Evolutionary conservation across 2,329 filamentous ascomycete genomes (phyloP).

Genomic region (Fusarium scirpi): DNA sequence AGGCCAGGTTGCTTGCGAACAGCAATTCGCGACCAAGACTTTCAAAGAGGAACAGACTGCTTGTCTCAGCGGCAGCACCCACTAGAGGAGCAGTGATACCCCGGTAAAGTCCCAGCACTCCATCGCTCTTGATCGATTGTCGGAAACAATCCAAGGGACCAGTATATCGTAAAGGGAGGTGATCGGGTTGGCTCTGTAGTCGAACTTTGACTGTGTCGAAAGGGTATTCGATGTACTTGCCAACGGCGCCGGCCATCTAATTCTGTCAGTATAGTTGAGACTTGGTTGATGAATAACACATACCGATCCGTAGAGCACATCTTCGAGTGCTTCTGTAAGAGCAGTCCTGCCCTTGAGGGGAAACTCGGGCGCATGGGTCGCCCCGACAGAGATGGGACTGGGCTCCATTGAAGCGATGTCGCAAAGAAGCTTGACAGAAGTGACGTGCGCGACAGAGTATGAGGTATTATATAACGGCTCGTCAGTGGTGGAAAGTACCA

Average conservation of each 20-base stretch:
- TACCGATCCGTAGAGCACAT: slow-evolving; percentile 89
- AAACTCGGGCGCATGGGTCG: slow-evolving; percentile 44
- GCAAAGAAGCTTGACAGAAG: neutral
- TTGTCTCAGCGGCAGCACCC: slow-evolving; percentile 92
- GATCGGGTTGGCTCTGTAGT: slow-evolving; percentile 92
- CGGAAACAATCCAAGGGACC: slow-evolving; percentile 94
- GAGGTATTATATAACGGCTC: neutral
- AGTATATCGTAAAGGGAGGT: slow-evolving; percentile 81
- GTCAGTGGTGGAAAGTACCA: neutral
- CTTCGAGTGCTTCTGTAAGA: slow-evolving; percentile 79
- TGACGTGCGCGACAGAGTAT: neutral
- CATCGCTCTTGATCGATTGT: slow-evolving; percentile 83
- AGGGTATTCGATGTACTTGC: slow-evolving; percentile 97
- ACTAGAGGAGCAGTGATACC: slow-evolving; percentile 92
- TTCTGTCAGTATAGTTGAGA: slow-evolving; percentile 3
- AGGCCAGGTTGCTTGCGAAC: slow-evolving; percentile 63
- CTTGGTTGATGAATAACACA: slow-evolving; percentile 48
- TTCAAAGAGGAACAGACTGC: slow-evolving; percentile 93
- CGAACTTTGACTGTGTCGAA: slow-evolving; percentile 99
- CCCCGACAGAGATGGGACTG: slow-evolving; percentile 47
- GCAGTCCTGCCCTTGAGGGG: slow-evolving; percentile 55
- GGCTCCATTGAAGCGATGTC: slow-evolving; percentile 47
- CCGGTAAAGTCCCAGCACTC: slow-evolving; percentile 85
- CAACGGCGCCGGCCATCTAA: slow-evolving; percentile 84
- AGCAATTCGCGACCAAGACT: slow-evolving; percentile 76